Conservation (phyloP, 2,329 filamentous ascomycete species). For the Alternaria sp. region DNA sequence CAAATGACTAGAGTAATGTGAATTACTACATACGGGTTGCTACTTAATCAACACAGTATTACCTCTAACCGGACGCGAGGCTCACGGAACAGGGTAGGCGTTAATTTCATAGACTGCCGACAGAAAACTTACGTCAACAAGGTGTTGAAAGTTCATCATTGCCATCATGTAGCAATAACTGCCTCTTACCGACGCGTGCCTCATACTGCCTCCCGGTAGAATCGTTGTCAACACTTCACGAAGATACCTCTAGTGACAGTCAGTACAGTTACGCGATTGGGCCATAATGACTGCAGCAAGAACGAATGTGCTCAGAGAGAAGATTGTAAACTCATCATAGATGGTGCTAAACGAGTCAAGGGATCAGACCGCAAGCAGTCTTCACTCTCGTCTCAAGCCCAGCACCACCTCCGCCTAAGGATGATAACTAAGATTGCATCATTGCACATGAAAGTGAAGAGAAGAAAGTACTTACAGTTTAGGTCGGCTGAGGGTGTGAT, state of each 20-base stretch:
- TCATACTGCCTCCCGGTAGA: no score
- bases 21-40: background rate
- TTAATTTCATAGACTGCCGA: background rate
- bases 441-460: constrained; percentile 54
- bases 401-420: constrained; percentile 79
- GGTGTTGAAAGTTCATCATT: background rate
- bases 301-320: constrained; percentile 46
- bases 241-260: background rate
- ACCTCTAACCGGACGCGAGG: background rate
- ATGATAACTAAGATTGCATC: constrained; percentile 93
- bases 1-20: background rate
- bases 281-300: background rate
- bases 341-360: constrained; percentile 33
- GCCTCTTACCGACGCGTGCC: background rate
- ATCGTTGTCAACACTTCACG: no score
- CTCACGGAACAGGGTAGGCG: background rate
- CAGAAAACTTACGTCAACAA: background rate
- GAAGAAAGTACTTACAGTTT: constrained; percentile 18
- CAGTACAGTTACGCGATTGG: background rate
- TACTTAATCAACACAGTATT: background rate
- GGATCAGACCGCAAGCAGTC: constrained; percentile 30
- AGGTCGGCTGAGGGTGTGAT: background rate
- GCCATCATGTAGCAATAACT: background rate
- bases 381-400: constrained; percentile 35
- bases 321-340: constrained; percentile 48